Percentiles rank a stretch among this genome's conserved stretches.
phyloP scores from a whole-genome alignment of 495 filamentous ascomycete genomes.

The Daldinia grandis region DNA sequence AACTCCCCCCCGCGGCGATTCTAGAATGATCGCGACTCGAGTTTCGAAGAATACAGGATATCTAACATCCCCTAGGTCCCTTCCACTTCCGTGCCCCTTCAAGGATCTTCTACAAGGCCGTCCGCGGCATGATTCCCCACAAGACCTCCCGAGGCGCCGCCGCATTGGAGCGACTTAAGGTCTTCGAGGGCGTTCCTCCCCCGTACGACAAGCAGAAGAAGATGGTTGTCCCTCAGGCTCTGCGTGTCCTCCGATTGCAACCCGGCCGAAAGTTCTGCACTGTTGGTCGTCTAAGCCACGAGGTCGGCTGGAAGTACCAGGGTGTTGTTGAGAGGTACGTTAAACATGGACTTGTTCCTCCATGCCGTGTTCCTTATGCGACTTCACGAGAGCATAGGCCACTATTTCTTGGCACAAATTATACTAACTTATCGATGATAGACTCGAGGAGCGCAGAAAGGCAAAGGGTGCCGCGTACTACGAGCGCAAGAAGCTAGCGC shows the following conservation, averaged over 20 bases:
- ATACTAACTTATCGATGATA: slow-evolving; percentile 59
- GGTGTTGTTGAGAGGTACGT: slow-evolving; percentile 96
- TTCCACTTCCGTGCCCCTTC: slow-evolving; percentile 99
- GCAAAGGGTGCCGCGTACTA: slow-evolving; percentile 99
- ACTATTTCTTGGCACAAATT: background rate
- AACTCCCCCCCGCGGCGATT: slow-evolving; percentile 27
- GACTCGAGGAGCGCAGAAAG: slow-evolving; percentile 98
- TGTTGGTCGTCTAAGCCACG: slow-evolving; percentile 94
- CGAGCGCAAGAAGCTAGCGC: slow-evolving; percentile 96
- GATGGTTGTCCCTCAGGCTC: slow-evolving; percentile 97
- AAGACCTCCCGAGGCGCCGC: slow-evolving; percentile 98
- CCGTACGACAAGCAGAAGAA: slow-evolving; percentile 99
- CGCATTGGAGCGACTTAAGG: slow-evolving; percentile 96
- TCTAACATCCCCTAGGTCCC: slow-evolving; percentile 73
- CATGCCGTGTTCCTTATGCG: background rate
- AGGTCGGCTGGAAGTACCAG: slow-evolving; percentile 99
- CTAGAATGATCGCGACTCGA: slow-evolving; percentile 14
- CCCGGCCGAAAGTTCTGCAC: slow-evolving; percentile 99
- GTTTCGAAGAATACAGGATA: slow-evolving; percentile 5
- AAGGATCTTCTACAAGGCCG: slow-evolving; percentile 99
- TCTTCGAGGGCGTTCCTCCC: slow-evolving; percentile 98
- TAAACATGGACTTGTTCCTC: background rate
- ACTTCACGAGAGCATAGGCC: background rate
- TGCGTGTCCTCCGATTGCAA: slow-evolving; percentile 92
- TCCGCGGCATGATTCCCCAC: slow-evolving; percentile 99